phyloP scores from a whole-genome alignment of 1,284 basidiomycete species.

The Tylopilus sp. region DNA sequence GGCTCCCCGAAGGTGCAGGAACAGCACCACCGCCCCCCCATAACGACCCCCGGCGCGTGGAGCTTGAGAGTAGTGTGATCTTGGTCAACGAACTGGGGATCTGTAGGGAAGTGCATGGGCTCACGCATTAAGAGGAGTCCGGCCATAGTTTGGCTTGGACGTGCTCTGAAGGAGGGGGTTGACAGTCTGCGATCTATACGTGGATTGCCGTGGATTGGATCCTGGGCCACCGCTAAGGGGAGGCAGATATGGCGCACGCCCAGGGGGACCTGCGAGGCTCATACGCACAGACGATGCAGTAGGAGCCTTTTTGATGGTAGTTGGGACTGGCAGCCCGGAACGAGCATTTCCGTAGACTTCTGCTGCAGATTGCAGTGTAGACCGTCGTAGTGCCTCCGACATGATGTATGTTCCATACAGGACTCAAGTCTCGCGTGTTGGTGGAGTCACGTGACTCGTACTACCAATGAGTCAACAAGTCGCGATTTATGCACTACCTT shows the following conservation, averaged over 20 bases:
- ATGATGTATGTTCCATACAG: constrained; percentile 12
- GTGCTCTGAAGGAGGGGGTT: constrained; percentile 68
- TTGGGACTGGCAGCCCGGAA: constrained; percentile 54
- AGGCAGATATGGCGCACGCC: constrained; percentile 51
- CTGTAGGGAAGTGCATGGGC: constrained; percentile 22
- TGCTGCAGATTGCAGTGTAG: constrained; percentile 50
- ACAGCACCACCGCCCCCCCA: constrained; percentile 50
- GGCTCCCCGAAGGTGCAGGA: constrained; percentile 45
- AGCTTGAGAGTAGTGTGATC: constrained; percentile 36
- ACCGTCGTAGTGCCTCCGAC: constrained; percentile 30
- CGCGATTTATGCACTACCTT: too few relatives aligned
- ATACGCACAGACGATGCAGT: constrained; percentile 43
- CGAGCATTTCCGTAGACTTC: constrained; percentile 51
- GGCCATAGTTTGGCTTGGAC: constrained; percentile 60
- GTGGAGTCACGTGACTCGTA: constrained; percentile 19
- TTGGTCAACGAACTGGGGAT: constrained; percentile 4
- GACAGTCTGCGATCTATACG: constrained; percentile 58
- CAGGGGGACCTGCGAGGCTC: constrained; percentile 64
- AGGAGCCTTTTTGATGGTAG: constrained; percentile 59
- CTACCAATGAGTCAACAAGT: too few relatives aligned
- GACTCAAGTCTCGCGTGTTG: too few relatives aligned
- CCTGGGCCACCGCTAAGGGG: constrained; percentile 36
- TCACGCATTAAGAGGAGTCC: constrained; percentile 71
- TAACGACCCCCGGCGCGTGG: constrained; percentile 61
- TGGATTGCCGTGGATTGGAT: constrained; percentile 60